Evolutionary conservation across 371 early-diverging fungal genomes (phyloP).

Genomic region (Sporodiniella umbellata): DNA sequence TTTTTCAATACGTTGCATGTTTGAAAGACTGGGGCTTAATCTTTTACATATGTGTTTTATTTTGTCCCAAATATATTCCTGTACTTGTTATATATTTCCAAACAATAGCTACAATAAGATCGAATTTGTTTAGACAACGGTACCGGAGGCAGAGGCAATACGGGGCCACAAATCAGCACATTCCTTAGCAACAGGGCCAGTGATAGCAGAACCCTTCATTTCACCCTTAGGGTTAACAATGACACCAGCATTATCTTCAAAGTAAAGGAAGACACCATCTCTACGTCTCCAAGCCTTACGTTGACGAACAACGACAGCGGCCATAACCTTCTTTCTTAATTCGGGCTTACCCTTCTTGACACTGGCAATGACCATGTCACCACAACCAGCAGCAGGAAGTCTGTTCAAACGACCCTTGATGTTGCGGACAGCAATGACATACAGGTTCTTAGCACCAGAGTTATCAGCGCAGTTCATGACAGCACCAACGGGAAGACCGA

Average conservation of each 20-base stretch:
- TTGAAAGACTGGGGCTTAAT: no score
- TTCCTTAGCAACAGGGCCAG: slow-evolving; percentile 99
- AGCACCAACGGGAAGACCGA: slow-evolving; percentile 99
- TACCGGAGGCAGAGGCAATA: slow-evolving; percentile 97
- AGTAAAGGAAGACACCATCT: slow-evolving; percentile 99
- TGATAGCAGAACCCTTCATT: slow-evolving; percentile 99
- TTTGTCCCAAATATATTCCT: no score
- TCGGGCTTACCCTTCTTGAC: slow-evolving; percentile 99
- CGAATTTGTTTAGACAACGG: slow-evolving; percentile 61
- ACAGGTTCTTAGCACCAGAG: slow-evolving; percentile 99
- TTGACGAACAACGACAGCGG: slow-evolving; percentile 99
- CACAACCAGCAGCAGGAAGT: slow-evolving; percentile 98
- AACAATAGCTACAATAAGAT: no score
- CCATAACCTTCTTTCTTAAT: slow-evolving; percentile 99
- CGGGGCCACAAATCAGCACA: slow-evolving; percentile 99
- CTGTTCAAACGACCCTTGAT: slow-evolving; percentile 98
- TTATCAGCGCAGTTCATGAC: slow-evolving; percentile 99
- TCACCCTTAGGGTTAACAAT: slow-evolving; percentile 96
- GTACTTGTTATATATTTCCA: no score
- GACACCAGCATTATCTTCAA: slow-evolving; percentile 79
- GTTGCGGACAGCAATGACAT: slow-evolving; percentile 98
- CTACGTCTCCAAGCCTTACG: slow-evolving; percentile 99
- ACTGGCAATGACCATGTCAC: slow-evolving; percentile 99
- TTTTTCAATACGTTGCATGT: no score
- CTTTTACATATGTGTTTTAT: no score